These are phyloP conservation scores for Lunularia cruciata DNA, from an alignment of 225 moss, liverwort and hornwort species.

Conservation along the genomic window DNA sequence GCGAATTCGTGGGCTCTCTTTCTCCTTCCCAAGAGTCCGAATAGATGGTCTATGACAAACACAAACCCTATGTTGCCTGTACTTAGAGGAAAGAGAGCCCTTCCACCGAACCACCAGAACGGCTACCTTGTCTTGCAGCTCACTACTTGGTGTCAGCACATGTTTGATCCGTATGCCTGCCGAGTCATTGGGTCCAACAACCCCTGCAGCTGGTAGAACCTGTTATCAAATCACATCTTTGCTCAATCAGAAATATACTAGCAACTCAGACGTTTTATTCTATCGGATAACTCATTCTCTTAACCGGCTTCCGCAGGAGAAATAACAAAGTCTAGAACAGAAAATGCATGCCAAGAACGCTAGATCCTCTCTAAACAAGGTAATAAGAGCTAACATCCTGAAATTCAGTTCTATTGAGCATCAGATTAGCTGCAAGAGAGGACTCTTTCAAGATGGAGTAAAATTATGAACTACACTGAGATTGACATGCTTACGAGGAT, in stretches of 20 bases:
- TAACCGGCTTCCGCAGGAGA: too few species aligned
- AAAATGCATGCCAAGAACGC: too few species aligned
- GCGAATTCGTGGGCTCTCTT: slow-evolving; percentile 20
- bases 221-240: too few species aligned
- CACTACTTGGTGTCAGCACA: slow-evolving; percentile 14
- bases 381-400: not conserved
- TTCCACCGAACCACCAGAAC: slow-evolving; percentile 37
- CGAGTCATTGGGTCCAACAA: slow-evolving; percentile 29
- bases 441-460: too few species aligned
- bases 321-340: too few species aligned
- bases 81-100: slow-evolving; percentile 30
- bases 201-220: slow-evolving; percentile 41
- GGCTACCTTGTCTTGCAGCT: slow-evolving; percentile 31
- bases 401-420: too few species aligned
- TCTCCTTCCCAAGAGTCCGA: slow-evolving; percentile 22
- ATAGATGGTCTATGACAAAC: slow-evolving; percentile 26
- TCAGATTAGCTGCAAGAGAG: too few species aligned
- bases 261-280: too few species aligned
- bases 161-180: slow-evolving; percentile 22
- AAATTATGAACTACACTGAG: not conserved
- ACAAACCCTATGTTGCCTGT: slow-evolving; percentile 42
- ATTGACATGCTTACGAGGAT: not conserved
- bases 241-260: too few species aligned
- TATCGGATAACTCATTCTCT: too few species aligned
- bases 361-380: not conserved